phyloP scores from a whole-genome alignment of 306 rosid species.

The Sesbania bispinosa region DNA sequence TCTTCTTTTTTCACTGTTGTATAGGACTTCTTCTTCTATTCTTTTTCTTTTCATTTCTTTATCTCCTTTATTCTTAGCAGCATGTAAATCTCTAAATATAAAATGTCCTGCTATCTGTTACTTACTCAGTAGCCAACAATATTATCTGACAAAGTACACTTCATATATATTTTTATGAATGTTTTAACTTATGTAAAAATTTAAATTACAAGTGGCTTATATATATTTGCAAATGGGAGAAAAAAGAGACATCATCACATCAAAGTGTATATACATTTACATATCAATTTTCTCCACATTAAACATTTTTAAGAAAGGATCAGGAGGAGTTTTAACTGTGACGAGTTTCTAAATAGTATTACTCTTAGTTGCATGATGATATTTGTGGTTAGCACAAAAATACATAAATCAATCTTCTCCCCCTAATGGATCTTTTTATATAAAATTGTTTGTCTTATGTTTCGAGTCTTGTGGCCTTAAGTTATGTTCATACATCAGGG shows the following conservation, averaged over 20 bases:
- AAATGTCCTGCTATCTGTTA: neutral
- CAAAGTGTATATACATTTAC: no score
- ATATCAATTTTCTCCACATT: no score
- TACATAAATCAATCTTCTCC: neutral
- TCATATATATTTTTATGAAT: no score
- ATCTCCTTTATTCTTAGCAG: slow-evolving; percentile 12
- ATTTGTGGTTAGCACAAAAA: no score
- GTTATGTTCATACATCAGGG: neutral
- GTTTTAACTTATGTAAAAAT: no score
- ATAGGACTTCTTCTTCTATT: neutral
- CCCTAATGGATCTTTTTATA: neutral
- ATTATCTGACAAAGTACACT: neutral
- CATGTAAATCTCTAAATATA: neutral
- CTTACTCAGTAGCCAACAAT: neutral
- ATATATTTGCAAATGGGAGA: no score
- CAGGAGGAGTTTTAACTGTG: no score
- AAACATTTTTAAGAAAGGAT: no score
- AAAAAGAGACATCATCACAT: no score
- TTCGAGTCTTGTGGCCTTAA: neutral
- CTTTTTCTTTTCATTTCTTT: neutral
- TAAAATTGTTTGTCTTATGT: neutral
- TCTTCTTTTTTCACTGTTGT: slow-evolving; percentile 26
- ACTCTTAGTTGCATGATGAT: no score
- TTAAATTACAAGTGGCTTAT: no score
- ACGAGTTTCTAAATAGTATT: no score